phyloP scores from a whole-genome alignment of 148 eudicot species.

The Limonium bicolor region DNA sequence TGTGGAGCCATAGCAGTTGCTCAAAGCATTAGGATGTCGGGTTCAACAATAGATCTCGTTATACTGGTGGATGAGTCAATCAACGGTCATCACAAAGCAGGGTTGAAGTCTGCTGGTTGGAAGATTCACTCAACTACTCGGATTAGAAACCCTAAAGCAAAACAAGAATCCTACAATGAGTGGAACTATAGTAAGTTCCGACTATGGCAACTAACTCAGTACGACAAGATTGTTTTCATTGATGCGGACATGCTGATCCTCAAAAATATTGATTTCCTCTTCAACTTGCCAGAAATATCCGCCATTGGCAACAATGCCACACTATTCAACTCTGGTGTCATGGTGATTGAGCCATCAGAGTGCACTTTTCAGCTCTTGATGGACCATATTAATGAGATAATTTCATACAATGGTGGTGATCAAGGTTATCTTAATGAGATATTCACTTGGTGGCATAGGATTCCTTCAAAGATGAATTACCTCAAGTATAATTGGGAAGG shows the following conservation, averaged over 20 bases:
- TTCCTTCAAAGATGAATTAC: conserved; percentile 2
- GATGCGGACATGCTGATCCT: conserved; percentile 10
- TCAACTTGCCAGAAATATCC: conserved; percentile 4
- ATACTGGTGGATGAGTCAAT: conserved; percentile 7
- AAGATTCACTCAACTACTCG: conserved; percentile 6
- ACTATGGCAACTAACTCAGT: conserved; percentile 9
- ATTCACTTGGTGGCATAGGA: conserved; percentile 11
- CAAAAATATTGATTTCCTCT: conserved; percentile 4
- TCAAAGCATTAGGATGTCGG: conserved; percentile 6
- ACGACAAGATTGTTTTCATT: conserved; percentile 8
- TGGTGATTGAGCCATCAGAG: conserved; percentile 7
- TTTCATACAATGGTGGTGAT: conserved; percentile 8
- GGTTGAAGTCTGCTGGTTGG: conserved; percentile 8
- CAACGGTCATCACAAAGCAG: conserved; percentile 2
- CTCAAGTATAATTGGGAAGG: conserved; percentile 3
- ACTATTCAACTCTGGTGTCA: conserved; percentile 9
- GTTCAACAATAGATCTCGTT: conserved; percentile 7
- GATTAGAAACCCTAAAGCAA: conserved; percentile 8
- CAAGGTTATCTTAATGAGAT: conserved; percentile 10
- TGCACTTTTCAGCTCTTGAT: conserved; percentile 8
- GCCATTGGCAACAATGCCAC: conserved; percentile 6
- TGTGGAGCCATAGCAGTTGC: conserved; percentile 13
- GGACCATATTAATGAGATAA: conserved; percentile 3
- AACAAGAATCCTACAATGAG: conserved; percentile 7
- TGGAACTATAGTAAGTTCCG: conserved; percentile 9